Percentiles rank a stretch among this genome's conserved stretches.
phyloP scores from a whole-genome alignment of 2,329 filamentous ascomycete genomes.

The Apiospora koreana region DNA sequence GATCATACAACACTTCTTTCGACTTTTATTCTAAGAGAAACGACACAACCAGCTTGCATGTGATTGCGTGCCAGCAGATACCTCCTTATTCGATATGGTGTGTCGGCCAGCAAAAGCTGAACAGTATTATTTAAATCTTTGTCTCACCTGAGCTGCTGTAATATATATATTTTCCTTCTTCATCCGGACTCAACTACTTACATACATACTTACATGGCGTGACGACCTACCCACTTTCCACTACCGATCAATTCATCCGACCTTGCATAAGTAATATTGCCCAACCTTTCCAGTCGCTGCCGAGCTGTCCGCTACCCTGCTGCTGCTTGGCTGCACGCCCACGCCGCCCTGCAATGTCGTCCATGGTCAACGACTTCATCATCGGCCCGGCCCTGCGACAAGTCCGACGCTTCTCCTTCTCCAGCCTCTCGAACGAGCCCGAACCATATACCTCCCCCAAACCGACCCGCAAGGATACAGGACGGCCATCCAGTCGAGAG shows the following conservation, averaged over 20 bases:
- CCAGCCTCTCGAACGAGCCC: conserved; percentile 33
- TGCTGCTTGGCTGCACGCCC: conserved; percentile 13
- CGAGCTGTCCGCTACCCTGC: conserved; percentile 10
- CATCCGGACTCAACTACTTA: background rate
- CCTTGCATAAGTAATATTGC: conserved; percentile 8
- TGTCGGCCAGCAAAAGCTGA: background rate
- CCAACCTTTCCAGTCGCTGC: background rate
- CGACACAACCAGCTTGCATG: background rate
- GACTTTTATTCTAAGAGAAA: background rate
- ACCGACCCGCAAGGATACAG: background rate
- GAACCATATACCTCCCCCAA: conserved; percentile 25
- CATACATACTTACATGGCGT: background rate
- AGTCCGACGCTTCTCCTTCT: conserved; percentile 60
- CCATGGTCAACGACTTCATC: conserved; percentile 64
- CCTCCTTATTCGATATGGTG: background rate
- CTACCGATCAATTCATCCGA: background rate
- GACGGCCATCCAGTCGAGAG: conserved; percentile 23
- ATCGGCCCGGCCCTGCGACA: conserved; percentile 68
- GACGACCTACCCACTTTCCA: conserved; percentile 10
- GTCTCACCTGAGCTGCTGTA: background rate
- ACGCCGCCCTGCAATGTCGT: conserved; percentile 50
- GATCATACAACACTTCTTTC: background rate
- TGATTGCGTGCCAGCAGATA: background rate
- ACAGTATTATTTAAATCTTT: background rate
- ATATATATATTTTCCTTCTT: background rate